Conservation (phyloP, 345 rosid species). For the Kandelia obovata region DNA sequence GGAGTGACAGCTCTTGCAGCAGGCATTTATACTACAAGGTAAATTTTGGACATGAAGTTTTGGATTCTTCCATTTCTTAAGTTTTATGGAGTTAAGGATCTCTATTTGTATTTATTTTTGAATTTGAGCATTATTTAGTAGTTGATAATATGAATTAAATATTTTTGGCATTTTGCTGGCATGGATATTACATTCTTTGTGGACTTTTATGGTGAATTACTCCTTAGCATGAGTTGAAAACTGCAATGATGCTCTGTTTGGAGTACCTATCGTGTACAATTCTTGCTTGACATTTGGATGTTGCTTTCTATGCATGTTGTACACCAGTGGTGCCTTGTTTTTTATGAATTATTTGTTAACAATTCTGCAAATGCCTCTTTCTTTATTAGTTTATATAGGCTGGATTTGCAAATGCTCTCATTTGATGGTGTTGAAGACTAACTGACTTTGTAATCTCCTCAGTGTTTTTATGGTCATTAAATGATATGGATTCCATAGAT, state of each 20-base stretch:
- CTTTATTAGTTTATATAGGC: neutral
- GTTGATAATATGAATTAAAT: no score
- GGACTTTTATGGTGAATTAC: no score
- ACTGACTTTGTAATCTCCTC: neutral
- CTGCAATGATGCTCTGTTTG: no score
- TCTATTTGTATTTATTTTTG: neutral
- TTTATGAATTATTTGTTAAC: no score
- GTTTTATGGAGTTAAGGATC: neutral
- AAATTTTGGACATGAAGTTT: constrained; percentile 12
- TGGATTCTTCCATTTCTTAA: neutral
- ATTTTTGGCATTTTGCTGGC: no score
- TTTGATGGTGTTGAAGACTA: neutral
- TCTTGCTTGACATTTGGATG: neutral
- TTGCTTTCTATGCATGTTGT: no score
- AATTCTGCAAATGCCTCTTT: neutral
- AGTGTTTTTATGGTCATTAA: neutral
- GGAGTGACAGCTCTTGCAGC: constrained; percentile 98
- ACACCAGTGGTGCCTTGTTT: no score
- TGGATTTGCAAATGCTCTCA: neutral
- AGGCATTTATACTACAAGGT: constrained; percentile 96
- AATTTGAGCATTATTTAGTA: neutral
- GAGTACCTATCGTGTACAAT: neutral
- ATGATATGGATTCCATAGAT: neutral
- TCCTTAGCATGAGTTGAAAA: no score
- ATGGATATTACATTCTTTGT: no score